Conservation (phyloP, 371 early-diverging fungal species). For the Furculomyces boomerangus region DNA sequence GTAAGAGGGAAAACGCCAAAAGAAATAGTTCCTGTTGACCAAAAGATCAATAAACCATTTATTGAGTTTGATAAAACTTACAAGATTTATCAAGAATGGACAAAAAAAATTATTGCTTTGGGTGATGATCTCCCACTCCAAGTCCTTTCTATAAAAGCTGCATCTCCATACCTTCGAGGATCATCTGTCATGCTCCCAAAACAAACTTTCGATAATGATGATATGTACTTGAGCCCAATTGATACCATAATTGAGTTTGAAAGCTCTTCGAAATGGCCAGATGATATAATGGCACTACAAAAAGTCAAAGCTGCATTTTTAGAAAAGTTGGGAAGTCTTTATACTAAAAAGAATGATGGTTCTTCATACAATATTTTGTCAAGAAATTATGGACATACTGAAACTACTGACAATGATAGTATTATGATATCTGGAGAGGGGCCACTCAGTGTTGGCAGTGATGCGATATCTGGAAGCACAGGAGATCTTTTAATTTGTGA, state of each 20-base stretch:
- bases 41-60: not conserved
- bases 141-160: conserved; percentile 46
- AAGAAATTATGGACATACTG: conserved; percentile 9
- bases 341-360: conserved; percentile 7
- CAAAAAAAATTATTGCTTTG: conserved; percentile 37
- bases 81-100: conserved; percentile 46
- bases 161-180: conserved; percentile 48
- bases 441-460: not conserved
- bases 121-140: conserved; percentile 57
- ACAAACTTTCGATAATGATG: conserved; percentile 24
- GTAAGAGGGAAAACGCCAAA: not conserved
- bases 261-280: conserved; percentile 72
- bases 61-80: conserved; percentile 37
- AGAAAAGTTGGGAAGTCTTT: conserved; percentile 13
- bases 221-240: conserved; percentile 46
- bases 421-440: not conserved
- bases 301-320: conserved; percentile 75
- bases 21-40: not conserved
- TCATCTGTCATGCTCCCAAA: conserved; percentile 53
- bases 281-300: conserved; percentile 65
- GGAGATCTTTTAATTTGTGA: conserved; percentile 11
- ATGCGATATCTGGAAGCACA: not conserved
- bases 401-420: not conserved
- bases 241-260: conserved; percentile 73
- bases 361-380: conserved; percentile 6